phyloP scores from a whole-genome alignment of 1,284 basidiomycete species.

The Pseudozyma tsukubaensis region DNA sequence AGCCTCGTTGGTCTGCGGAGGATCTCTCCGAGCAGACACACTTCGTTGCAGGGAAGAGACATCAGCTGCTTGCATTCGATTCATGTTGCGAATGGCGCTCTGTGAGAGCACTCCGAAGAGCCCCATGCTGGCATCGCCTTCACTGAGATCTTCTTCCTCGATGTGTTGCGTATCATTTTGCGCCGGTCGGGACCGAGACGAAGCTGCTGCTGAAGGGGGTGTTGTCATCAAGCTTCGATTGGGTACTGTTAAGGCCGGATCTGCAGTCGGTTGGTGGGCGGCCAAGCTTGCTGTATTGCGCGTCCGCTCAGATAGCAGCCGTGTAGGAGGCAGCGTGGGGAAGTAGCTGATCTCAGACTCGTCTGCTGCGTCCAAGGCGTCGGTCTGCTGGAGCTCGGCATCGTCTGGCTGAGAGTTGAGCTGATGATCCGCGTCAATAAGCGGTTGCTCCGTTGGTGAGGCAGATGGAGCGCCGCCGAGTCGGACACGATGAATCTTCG shows the following conservation, averaged over 20 bases:
- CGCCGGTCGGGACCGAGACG: neutral
- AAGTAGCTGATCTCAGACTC: slow-evolving; percentile 45
- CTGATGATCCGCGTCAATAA: slow-evolving; percentile 28
- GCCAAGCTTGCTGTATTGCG: neutral
- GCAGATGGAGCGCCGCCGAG: slow-evolving; percentile 5
- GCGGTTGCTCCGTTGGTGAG: slow-evolving; percentile 21
- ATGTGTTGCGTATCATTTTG: neutral
- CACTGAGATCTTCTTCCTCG: slow-evolving; percentile 2
- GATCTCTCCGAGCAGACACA: too few relatives aligned
- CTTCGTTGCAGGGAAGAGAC: neutral
- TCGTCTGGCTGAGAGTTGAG: slow-evolving; percentile 28
- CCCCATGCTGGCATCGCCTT: slow-evolving; percentile 17
- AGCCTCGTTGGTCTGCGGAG: neutral
- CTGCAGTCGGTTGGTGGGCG: neutral
- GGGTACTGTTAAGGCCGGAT: neutral
- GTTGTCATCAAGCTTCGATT: neutral
- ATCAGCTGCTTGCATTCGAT: neutral
- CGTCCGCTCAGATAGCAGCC: neutral
- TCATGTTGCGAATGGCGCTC: slow-evolving; percentile 24
- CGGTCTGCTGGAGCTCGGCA: neutral
- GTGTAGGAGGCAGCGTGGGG: slow-evolving; percentile 27
- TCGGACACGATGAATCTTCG: slow-evolving; percentile 32
- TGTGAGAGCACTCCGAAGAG: slow-evolving; percentile 41
- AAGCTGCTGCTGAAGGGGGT: neutral
- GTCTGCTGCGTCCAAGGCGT: slow-evolving; percentile 8